Base-by-base conservation (phyloP, 163 green algal species). In the Chloromonas sp. region DNA sequence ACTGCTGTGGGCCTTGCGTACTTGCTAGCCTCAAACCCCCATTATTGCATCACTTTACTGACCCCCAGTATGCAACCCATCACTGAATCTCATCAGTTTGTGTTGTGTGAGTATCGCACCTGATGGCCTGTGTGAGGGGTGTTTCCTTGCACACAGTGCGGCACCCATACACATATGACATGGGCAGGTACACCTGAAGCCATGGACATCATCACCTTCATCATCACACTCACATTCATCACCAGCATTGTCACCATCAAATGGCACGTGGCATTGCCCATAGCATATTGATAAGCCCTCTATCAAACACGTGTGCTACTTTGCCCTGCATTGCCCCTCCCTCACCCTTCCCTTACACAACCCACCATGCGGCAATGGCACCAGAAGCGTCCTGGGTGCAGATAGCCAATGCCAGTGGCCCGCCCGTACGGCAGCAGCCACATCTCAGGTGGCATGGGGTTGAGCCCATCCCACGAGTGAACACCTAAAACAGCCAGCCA, bases 291-390 rank as follows among this genome's bases (percentile, higher is more conserved):
- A 36, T 36, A 36, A 36, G 36, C 36, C 36, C 36, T 36, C 36
- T 36, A 36, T 36, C 36, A 36, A 36, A 36, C 36, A 36, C 36
- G 36, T 36, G 36, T 36, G 36, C 36, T 36, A 36, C 36, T 36
- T 36, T 36, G 36, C 36, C 36, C 36, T 36, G 36, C 36, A 36
- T 36, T 36, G 36, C 36, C 36, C 36, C 36, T 36, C 36, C 36
- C 36, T 36, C 36, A 36, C 36, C 36, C 36, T 36, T 36, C 36
- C 36, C 36, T 36, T 36, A 36, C 36, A 36, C 36, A 36, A 36
- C 88, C 1, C 71, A 96, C 97, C 97, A 98, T 98, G 85, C 97
- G 92, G 92, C 97, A 99, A 90, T 99, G 97, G 91, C 97, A 99
- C 97, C 97, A 99, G 89, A 98, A 98, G 70, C 97, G 91, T 0